Evolutionary conservation across 176 grass and related monocot species (phyloP).

Genomic region (Zoysia japonica): DNA sequence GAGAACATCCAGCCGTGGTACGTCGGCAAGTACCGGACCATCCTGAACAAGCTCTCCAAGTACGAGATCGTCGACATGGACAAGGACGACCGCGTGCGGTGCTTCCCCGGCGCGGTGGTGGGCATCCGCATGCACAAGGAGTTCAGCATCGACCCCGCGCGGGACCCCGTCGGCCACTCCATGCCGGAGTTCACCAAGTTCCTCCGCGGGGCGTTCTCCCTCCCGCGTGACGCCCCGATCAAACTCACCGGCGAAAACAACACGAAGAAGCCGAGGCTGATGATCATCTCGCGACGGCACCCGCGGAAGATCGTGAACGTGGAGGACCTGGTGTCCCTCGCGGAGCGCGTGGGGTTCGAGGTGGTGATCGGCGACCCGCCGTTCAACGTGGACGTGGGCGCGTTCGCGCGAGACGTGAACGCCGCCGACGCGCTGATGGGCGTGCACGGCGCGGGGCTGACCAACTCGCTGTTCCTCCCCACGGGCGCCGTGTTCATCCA

Average conservation of each 20-base stretch:
- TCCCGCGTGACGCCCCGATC: constrained; percentile 48
- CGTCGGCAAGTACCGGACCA: constrained; percentile 55
- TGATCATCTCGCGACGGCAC: constrained; percentile 81
- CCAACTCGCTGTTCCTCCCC: constrained; percentile 82
- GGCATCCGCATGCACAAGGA: constrained; percentile 76
- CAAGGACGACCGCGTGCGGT: constrained; percentile 57
- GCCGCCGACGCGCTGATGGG: constrained; percentile 70
- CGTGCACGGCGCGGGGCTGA: constrained; percentile 88
- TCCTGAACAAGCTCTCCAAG: constrained; percentile 41
- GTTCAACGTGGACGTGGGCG: constrained; percentile 65
- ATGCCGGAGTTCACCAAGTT: constrained; percentile 85
- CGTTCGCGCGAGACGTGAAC: constrained; percentile 78
- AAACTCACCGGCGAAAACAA: constrained; percentile 8
- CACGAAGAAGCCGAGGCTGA: constrained; percentile 48
- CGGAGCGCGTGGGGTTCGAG: constrained; percentile 76
- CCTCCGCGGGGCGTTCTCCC: constrained; percentile 51
- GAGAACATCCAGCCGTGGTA: constrained; percentile 70
- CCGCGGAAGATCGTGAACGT: constrained; percentile 74
- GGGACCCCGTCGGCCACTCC: constrained; percentile 50
- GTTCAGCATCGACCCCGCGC: constrained; percentile 78
- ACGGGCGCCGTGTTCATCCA: constrained; percentile 74
- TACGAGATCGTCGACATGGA: constrained; percentile 70
- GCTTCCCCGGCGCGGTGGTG: constrained; percentile 63
- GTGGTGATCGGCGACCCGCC: constrained; percentile 76
- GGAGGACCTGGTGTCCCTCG: constrained; percentile 44